Evolutionary conservation across 2,329 filamentous ascomycete genomes (phyloP).

Genomic region (Aureobasidium sp.): DNA sequence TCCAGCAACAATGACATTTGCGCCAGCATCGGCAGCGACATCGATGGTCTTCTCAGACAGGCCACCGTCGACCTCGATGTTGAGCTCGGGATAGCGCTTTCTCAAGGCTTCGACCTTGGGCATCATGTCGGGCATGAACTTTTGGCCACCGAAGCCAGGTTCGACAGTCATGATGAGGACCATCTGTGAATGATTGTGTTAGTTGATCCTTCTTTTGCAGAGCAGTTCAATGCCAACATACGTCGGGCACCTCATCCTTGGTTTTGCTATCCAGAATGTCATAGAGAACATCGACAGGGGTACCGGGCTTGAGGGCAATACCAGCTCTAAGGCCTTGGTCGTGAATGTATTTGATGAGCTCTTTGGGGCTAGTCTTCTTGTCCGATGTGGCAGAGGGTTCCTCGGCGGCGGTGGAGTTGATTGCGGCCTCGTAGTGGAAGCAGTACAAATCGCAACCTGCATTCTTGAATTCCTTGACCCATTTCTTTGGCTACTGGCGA

Average conservation of each 20-base stretch:
- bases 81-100: slow-evolving; percentile 77
- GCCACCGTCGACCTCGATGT: slow-evolving; percentile 96
- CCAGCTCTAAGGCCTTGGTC: slow-evolving; percentile 80
- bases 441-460: slow-evolving; percentile 98
- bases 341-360: slow-evolving; percentile 87
- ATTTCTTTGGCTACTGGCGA: slow-evolving; percentile 76
- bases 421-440: slow-evolving; percentile 97
- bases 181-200: slow-evolving; percentile 64
- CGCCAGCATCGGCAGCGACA: slow-evolving; percentile 87
- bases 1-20: slow-evolving; percentile 96
- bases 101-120: slow-evolving; percentile 86
- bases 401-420: slow-evolving; percentile 74
- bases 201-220: background rate
- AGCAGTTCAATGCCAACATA: too few species aligned
- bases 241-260: slow-evolving; percentile 76
- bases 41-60: slow-evolving; percentile 84
- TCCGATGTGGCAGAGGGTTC: slow-evolving; percentile 64
- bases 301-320: slow-evolving; percentile 91
- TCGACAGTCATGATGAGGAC: slow-evolving; percentile 97
- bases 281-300: slow-evolving; percentile 83
- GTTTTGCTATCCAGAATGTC: slow-evolving; percentile 72
- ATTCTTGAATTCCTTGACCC: slow-evolving; percentile 90
- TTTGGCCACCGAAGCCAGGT: slow-evolving; percentile 94
- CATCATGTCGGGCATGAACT: slow-evolving; percentile 94
- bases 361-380: slow-evolving; percentile 69